Evolutionary conservation across 805 yeast species (phyloP), one percentile per base, ranked within the genome.

Genomic region (Millerago galiae): DNA sequence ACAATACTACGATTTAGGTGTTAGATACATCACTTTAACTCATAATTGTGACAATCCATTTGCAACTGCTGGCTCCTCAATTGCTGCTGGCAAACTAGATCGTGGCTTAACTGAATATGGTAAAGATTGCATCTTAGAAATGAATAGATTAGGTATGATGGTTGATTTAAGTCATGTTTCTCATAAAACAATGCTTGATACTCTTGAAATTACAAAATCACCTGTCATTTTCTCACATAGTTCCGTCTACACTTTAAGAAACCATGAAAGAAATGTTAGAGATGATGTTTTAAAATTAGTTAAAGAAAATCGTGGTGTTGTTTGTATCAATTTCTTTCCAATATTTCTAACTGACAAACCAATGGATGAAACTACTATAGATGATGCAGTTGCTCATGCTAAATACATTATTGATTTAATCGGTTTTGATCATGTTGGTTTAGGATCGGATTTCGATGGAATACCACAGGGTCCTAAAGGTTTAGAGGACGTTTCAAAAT

Each of bases 31-130:
- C 34, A 75, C 80, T 0, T 53, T 75, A 40, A 74, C 79, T 0
- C 79, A 74, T 45, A 74, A 74, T 51, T 73, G 79, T 56, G 78
- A 74, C 48, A 75, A 75, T 46, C 78, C 79, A 5, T 75, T 72
- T 56, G 79, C 79, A 2, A 73, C 77, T 12, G 75, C 79, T 11
- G 78, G 79, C 8, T 63, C 72, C 5, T 64, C 75, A 0, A 64
- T 68, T 5, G 49, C 71, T 14, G 75, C 65, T 15, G 78, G 78
- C 1, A 58, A 61, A 33, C 63, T 60, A 8, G 79, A 73, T 48
- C 48, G 51, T 10, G 79, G 79, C 0, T 53, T 74, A 38, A 59
- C 73, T 15, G 56, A 57, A 1, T 67, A 46, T 42, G 79, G 78
- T 12, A 52, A 17, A 17, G 35, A 32, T 14, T 32, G 35, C 17